phyloP scores from a whole-genome alignment of 2,329 filamentous ascomycete genomes.

The Sphaceloma murrayae region DNA sequence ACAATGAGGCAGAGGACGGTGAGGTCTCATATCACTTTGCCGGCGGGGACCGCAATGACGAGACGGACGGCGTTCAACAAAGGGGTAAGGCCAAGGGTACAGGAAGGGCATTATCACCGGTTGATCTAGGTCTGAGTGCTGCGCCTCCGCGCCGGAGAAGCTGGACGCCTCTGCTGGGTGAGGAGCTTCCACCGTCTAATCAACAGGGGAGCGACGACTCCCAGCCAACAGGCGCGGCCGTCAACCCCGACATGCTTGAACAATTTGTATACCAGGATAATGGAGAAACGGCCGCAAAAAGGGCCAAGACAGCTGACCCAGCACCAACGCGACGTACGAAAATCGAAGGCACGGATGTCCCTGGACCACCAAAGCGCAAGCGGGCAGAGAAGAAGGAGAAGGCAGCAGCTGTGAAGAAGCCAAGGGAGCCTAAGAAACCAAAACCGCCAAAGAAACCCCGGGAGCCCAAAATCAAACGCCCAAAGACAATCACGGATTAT shows the following conservation, averaged over 20 bases:
- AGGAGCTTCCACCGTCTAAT: not conserved
- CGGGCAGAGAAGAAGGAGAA: slow-evolving; percentile 16
- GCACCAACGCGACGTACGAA: slow-evolving; percentile 5
- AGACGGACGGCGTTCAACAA: no score
- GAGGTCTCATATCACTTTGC: slow-evolving; percentile 10
- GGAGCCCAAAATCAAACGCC: slow-evolving; percentile 40
- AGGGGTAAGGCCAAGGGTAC: not conserved
- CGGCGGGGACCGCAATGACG: no score
- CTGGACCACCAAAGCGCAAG: slow-evolving; percentile 4
- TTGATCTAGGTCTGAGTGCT: not conserved
- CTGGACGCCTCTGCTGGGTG: slow-evolving; percentile 4
- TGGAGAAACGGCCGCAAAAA: not conserved
- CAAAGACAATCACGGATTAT: slow-evolving; percentile 66
- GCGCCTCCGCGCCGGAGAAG: slow-evolving; percentile 1
- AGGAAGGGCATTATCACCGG: not conserved
- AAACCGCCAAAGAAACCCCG: slow-evolving; percentile 28
- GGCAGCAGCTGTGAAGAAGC: slow-evolving; percentile 8
- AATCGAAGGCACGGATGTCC: not conserved
- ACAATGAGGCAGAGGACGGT: no score
- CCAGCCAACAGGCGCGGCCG: not conserved
- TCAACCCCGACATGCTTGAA: no score
- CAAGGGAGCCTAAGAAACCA: slow-evolving; percentile 19
- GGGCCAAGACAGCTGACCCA: no score
- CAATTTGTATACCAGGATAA: no score
- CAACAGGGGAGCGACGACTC: not conserved